Evolutionary conservation across 148 eudicot genomes (phyloP).

Genomic region (Spergularia bocconei): DNA sequence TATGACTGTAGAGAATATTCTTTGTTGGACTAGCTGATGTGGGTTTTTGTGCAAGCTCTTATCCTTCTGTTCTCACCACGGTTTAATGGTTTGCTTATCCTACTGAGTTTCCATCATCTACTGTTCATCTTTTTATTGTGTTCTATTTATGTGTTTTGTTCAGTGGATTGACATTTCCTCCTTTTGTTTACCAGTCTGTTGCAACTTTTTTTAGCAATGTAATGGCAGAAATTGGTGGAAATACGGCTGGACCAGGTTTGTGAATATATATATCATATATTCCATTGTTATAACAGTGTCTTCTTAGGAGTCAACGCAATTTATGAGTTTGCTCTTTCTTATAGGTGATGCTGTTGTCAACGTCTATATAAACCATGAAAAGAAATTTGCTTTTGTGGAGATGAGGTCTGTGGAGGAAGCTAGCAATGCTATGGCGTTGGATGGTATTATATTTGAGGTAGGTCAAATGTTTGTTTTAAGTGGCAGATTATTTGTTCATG

Average conservation of each 20-base stretch:
- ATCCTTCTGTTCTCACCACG: background rate
- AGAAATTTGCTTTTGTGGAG: conserved; percentile 91
- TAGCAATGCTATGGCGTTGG: conserved; percentile 84
- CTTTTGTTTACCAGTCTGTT: conserved; percentile 57
- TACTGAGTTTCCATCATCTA: background rate
- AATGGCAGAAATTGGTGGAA: conserved; percentile 93
- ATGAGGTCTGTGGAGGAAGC: conserved; percentile 93
- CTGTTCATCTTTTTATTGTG: background rate
- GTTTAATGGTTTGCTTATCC: background rate
- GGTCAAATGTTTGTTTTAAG: conserved; percentile 2
- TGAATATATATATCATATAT: background rate
- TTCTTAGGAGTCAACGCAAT: background rate
- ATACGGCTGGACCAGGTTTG: conserved; percentile 98
- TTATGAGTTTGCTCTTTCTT: conserved; percentile 6
- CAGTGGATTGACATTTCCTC: conserved; percentile 3
- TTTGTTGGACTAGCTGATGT: background rate
- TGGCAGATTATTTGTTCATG: background rate
- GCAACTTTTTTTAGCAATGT: conserved; percentile 94
- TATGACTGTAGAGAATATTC: background rate
- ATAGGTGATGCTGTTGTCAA: conserved; percentile 95
- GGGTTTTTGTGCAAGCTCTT: background rate
- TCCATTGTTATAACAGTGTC: background rate
- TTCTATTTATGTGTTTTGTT: background rate
- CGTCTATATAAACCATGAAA: conserved; percentile 91
- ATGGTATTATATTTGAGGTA: conserved; percentile 61